Base-by-base conservation (phyloP, 345 rosid genomes). In the Populus deltoides region DNA sequence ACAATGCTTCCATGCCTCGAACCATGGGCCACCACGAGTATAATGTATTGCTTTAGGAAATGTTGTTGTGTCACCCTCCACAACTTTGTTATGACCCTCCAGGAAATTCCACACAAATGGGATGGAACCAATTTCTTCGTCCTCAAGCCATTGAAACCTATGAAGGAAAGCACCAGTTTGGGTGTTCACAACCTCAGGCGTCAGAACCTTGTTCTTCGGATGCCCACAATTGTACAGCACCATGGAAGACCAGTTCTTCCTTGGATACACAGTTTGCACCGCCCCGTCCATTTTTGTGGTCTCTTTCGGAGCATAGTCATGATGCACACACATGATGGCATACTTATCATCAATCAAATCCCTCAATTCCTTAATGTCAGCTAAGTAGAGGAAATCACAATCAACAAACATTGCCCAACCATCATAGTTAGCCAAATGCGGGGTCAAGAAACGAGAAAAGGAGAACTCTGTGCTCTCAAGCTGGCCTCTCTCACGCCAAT, bases 191-290 rank as follows among this genome's bases (percentile, higher is more conserved):
- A 70, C 80, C 71, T 91, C 93, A 4, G 97, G 97, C 3, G 82
- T 88, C 80, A 96, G 70, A 0, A 77, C 82, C 88, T 83, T 92
- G 92, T 92, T 96, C 83, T 96, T 96, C 0, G 93, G 98, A 67
- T 93, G 99, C 6, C 91, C 92, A 72, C 98, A 96, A 13, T 96
- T 96, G 83, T 96, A 96, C 73, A 96, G 80, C 68, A 96, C 99
- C 99, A 96, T 96, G 0, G 99, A 96, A 5, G 99, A 96, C 99
- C 97, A 96, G 74, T 96, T 96, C 93, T 96, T 96, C 85, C 99
- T 89, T 0, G 97, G 99, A 81, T 96, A 93, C 45, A 90, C 94
- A 1, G 98, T 96, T 41, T 96, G 99, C 41, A 92, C 95, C 0
- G 94, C 97, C 43, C 99, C 99, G 41, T 96, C 99, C 99, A 96